These are phyloP conservation scores for Globisporangium cylindrosporum DNA, from an alignment of 352 stramenopile species.

Conservation along the genomic window DNA sequence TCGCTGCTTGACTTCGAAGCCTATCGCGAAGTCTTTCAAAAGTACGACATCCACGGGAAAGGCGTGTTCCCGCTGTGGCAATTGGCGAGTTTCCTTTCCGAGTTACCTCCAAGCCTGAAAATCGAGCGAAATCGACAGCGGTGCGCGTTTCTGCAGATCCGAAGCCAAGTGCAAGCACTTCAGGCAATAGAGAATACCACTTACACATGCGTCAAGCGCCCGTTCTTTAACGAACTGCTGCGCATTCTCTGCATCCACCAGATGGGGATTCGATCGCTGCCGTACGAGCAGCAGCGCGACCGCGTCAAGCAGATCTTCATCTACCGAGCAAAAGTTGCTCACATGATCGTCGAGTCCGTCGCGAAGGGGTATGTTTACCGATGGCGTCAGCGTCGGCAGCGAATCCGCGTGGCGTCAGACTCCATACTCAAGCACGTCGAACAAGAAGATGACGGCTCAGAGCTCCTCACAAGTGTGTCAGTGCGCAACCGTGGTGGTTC, in stretches of 20 bases:
- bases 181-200: constrained; percentile 18
- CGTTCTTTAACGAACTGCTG: constrained; percentile 78
- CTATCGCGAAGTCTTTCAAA: constrained; percentile 67
- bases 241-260: constrained; percentile 78
- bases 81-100: constrained; percentile 49
- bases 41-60: constrained; percentile 50
- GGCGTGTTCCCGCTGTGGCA: constrained; percentile 71
- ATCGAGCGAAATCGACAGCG: constrained; percentile 43
- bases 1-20: constrained; percentile 74
- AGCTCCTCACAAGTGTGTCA: no score
- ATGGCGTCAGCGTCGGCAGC: constrained; percentile 16
- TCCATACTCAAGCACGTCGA: neutral
- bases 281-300: constrained; percentile 78
- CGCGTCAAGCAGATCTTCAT: constrained; percentile 86
- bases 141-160: constrained; percentile 61
- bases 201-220: constrained; percentile 34
- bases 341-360: constrained; percentile 73
- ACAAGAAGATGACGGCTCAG: neutral
- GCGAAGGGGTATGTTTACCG: constrained; percentile 65
- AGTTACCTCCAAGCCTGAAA: constrained; percentile 51
- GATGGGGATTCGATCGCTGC: constrained; percentile 71
- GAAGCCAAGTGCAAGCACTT: constrained; percentile 66
- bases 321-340: constrained; percentile 68
- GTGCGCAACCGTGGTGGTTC: neutral
- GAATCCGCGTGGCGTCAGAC: neutral